Evolutionary conservation across 108 stramenopile genomes (phyloP).

Genomic region (Asterionellopsis glacialis): DNA sequence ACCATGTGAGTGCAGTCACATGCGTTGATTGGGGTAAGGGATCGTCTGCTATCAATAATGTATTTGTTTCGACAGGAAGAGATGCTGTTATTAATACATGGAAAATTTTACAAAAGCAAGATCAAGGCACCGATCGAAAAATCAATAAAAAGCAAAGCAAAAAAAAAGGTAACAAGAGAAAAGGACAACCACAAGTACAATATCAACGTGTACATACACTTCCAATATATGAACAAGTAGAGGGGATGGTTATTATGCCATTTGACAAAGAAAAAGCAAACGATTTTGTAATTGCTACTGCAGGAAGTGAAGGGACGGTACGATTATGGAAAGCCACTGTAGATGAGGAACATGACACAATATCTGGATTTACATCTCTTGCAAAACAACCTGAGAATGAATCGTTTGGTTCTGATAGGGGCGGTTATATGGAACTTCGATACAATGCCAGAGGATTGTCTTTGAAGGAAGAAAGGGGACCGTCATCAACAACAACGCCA

Average conservation of each 20-base stretch:
- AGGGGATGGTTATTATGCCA: slow-evolving; percentile 67
- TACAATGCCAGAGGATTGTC: slow-evolving; percentile 33
- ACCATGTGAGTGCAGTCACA: slow-evolving; percentile 89
- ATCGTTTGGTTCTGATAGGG: slow-evolving; percentile 73
- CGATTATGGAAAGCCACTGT: slow-evolving; percentile 59
- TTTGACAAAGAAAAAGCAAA: slow-evolving; percentile 12
- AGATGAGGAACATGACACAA: slow-evolving; percentile 9
- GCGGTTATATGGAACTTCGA: slow-evolving; percentile 57
- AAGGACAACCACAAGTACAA: slow-evolving; percentile 7
- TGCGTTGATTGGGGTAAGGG: slow-evolving; percentile 56
- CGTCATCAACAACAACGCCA: background rate
- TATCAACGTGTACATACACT: slow-evolving; percentile 72
- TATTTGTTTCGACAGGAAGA: slow-evolving; percentile 70
- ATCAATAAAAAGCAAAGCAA: slow-evolving; percentile 39
- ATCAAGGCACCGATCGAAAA: slow-evolving; percentile 16
- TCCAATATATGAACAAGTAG: slow-evolving; percentile 80
- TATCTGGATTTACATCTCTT: slow-evolving; percentile 33
- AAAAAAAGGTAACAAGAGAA: slow-evolving; percentile 21
- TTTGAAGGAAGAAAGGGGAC: too few relatives aligned
- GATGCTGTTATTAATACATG: slow-evolving; percentile 85
- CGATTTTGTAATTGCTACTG: slow-evolving; percentile 59
- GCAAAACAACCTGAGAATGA: slow-evolving; percentile 41
- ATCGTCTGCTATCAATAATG: slow-evolving; percentile 25
- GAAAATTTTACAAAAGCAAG: slow-evolving; percentile 69
- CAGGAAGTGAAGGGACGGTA: slow-evolving; percentile 72